Evolutionary conservation across 148 eudicot genomes (phyloP).

Genomic region (Rhododendron henanense): DNA sequence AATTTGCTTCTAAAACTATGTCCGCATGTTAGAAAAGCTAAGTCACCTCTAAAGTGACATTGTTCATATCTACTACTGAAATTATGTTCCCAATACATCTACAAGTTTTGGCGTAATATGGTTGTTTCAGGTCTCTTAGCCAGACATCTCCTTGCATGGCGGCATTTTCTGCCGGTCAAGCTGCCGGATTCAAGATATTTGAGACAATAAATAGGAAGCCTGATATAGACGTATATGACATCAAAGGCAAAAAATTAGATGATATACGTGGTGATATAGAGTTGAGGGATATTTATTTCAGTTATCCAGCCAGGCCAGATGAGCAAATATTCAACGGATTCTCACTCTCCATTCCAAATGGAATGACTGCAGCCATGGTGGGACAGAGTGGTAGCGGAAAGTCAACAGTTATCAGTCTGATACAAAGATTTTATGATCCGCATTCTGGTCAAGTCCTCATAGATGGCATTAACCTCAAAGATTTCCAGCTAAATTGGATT

Average conservation of each 20-base stretch:
- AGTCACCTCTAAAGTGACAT: not conserved
- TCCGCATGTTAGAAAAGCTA: not conserved
- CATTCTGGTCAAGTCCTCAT: constrained; percentile 51
- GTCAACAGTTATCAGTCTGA: constrained; percentile 56
- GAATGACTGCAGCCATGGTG: constrained; percentile 55
- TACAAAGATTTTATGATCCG: constrained; percentile 68
- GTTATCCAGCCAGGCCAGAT: constrained; percentile 58
- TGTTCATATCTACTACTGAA: not conserved
- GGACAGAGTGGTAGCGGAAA: constrained; percentile 73
- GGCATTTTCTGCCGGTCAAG: constrained; percentile 62
- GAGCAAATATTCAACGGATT: constrained; percentile 54
- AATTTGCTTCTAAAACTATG: not conserved
- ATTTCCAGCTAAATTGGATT: constrained; percentile 58
- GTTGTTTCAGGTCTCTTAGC: constrained; percentile 46
- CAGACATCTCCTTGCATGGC: constrained; percentile 55
- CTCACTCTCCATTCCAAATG: constrained; percentile 45
- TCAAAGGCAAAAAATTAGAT: constrained; percentile 33
- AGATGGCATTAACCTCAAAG: constrained; percentile 49
- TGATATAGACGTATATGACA: constrained; percentile 47
- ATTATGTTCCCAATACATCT: not conserved
- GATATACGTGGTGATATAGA: constrained; percentile 56
- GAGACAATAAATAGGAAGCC: constrained; percentile 53
- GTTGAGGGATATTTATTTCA: constrained; percentile 45
- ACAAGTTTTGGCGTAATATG: not conserved
- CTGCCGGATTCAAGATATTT: constrained; percentile 64